Percentiles rank a stretch among this genome's conserved stretches.
phyloP scores from a whole-genome alignment of 495 filamentous ascomycete genomes.

The Penicillium lividum region DNA sequence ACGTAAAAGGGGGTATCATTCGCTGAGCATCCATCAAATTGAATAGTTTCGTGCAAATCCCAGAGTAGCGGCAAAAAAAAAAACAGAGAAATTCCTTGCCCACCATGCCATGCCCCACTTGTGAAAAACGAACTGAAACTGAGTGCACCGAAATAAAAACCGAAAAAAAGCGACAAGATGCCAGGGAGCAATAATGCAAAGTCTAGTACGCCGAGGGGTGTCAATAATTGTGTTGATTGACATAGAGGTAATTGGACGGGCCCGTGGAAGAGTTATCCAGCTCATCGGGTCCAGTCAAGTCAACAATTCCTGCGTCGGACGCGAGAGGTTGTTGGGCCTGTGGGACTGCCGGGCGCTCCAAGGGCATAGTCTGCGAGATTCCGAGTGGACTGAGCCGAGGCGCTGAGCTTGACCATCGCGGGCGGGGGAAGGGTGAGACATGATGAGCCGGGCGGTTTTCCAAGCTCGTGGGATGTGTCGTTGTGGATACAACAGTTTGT shows the following conservation, averaged over 20 bases:
- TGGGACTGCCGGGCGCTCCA: neutral
- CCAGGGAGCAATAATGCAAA: neutral
- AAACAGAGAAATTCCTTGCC: too few relatives aligned
- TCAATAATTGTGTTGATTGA: neutral
- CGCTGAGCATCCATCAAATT: neutral
- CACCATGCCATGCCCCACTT: too few relatives aligned
- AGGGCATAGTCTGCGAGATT: neutral
- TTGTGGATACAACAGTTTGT: neutral
- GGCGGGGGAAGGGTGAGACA: neutral
- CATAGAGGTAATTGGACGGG: neutral
- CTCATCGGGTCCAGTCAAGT: slow-evolving; percentile 2
- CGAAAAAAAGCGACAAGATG: neutral
- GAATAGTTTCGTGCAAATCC: neutral
- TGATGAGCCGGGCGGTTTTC: neutral
- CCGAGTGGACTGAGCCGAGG: neutral
- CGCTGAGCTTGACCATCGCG: neutral
- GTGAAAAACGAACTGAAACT: too few relatives aligned
- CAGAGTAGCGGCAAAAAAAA: too few relatives aligned
- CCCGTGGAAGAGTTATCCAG: neutral
- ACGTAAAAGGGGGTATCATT: neutral
- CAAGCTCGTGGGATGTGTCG: neutral
- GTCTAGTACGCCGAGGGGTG: neutral
- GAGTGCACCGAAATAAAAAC: neutral
- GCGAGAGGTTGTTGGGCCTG: neutral
- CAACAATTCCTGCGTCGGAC: neutral